Base-by-base conservation (phyloP, 2,329 filamentous ascomycete species). In the Cladobotryum mycophilum region DNA sequence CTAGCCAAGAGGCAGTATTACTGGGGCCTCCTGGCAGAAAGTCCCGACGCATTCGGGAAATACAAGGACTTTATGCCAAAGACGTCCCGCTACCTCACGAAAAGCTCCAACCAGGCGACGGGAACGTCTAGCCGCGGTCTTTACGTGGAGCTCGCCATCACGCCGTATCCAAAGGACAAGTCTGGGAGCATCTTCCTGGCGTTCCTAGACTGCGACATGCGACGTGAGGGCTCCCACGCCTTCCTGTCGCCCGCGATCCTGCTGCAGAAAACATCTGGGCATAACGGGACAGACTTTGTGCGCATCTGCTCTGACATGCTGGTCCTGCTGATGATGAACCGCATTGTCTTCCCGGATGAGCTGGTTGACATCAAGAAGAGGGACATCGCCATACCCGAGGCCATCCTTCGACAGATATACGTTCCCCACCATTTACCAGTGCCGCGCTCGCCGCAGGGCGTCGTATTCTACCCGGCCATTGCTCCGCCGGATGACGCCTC, bases 151-250 rank as follows among this genome's bases (percentile, higher is more conserved):
- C 56, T 64, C 4, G 53, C 58, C 1, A 41, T 64, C n/a, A 58
- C 61, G 5, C 62, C 60, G n/a, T 58, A 62, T n/a, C 56, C 58
- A 2, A 37, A 55, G 1, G 62, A 64, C 45, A 50, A 46, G 13
- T 64, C 62, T 0, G 57, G 53, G 2, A 64, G 58, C 12, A 58
- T 64, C 20, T 64, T 62, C 35, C 41, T 64, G 5, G 62, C 59
- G 5, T 58, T 63, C 25, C 45, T 64, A 11, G 64, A 60, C 49
- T 64, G 62, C 48, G 62, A 64, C 17, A 54, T 64, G 13, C 54
- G 61, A 20, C 50, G 54, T 6, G 60, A 60, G 4, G 55, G 52
- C 4, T 56, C 58, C 1, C 55, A 35, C n/a, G 33, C 51, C 11
- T 18, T 34, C 3, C 30, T 56, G 25, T 45, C 52, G 22, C 58